These are phyloP conservation scores for Xylariaceae sp. DNA, from an alignment of 2,329 filamentous ascomycete species.

Conservation along the genomic window DNA sequence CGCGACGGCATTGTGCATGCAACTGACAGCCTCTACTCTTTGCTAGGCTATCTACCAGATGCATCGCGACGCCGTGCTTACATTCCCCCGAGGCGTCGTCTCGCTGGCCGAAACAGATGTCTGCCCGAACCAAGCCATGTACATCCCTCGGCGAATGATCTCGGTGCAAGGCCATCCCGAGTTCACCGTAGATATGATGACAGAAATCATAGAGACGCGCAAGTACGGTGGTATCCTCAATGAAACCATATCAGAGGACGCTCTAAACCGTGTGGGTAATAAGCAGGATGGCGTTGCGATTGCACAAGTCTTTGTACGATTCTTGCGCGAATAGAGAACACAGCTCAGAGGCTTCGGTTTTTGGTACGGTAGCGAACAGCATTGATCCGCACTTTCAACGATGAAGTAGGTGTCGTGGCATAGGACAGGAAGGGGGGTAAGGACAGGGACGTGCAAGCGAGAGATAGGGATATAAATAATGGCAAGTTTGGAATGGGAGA, in stretches of 20 bases:
- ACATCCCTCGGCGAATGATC: conserved; percentile 63
- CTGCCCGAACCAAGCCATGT: conserved; percentile 80
- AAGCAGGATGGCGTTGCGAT: conserved; percentile 79
- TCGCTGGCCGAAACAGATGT: conserved; percentile 61
- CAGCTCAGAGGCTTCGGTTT: too few species aligned
- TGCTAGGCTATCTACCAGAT: conserved; percentile 73
- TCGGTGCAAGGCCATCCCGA: conserved; percentile 87
- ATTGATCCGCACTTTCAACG: too few species aligned
- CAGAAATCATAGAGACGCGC: conserved; percentile 63
- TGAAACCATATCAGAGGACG: conserved; percentile 67
- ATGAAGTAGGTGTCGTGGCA: neutral
- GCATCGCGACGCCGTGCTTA: conserved; percentile 75
- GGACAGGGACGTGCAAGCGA: neutral
- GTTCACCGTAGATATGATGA: conserved; percentile 70
- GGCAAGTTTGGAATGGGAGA: neutral
- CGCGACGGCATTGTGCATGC: neutral
- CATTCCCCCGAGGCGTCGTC: conserved; percentile 60
- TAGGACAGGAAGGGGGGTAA: neutral
- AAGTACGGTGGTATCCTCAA: conserved; percentile 66
- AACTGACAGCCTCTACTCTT: conserved; percentile 6
- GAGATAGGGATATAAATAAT: neutral
- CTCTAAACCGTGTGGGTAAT: conserved; percentile 60
- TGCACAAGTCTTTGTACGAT: conserved; percentile 71
- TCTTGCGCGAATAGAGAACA: conserved; percentile 57
- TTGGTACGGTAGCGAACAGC: too few species aligned